These are phyloP conservation scores for Zoysia japonica DNA, from an alignment of 176 grass and related monocot genomes.

Conservation along the genomic window DNA sequence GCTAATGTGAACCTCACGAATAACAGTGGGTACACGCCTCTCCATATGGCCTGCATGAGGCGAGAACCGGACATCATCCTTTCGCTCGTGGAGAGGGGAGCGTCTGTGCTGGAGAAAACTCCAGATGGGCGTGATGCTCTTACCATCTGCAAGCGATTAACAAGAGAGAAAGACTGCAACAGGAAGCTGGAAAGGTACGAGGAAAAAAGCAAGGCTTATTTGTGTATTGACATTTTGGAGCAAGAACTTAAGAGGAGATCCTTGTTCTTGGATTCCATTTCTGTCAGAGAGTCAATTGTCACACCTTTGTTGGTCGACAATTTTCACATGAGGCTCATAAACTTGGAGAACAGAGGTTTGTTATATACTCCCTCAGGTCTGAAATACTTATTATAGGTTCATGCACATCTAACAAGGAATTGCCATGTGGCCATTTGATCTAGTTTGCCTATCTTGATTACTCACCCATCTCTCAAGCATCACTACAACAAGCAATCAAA, in stretches of 20 bases:
- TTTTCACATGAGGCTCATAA: conserved; percentile 66
- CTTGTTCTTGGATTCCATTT: conserved; percentile 13
- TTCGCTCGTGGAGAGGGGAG: conserved; percentile 66
- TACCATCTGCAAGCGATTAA: conserved; percentile 71
- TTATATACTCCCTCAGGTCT: neutral
- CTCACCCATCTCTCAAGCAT: neutral
- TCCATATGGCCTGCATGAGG: conserved; percentile 77
- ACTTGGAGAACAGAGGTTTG: conserved; percentile 83
- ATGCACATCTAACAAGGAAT: neutral
- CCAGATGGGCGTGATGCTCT: conserved; percentile 53
- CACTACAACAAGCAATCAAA: neutral
- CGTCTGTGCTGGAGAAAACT: conserved; percentile 54
- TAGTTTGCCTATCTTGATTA: neutral
- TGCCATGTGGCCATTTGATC: neutral
- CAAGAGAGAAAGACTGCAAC: conserved; percentile 59
- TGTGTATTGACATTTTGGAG: conserved; percentile 75
- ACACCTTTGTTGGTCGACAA: conserved; percentile 59
- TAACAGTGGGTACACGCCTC: conserved; percentile 52
- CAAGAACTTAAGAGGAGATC: conserved; percentile 56
- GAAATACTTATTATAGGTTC: neutral
- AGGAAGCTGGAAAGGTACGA: conserved; percentile 40
- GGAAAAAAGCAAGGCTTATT: conserved; percentile 61
- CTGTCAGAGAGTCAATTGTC: conserved; percentile 47
- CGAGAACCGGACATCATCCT: conserved; percentile 62
- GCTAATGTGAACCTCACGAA: conserved; percentile 65